Base-by-base conservation (phyloP, 805 yeast species). In the Kodamaea sagamina region DNA sequence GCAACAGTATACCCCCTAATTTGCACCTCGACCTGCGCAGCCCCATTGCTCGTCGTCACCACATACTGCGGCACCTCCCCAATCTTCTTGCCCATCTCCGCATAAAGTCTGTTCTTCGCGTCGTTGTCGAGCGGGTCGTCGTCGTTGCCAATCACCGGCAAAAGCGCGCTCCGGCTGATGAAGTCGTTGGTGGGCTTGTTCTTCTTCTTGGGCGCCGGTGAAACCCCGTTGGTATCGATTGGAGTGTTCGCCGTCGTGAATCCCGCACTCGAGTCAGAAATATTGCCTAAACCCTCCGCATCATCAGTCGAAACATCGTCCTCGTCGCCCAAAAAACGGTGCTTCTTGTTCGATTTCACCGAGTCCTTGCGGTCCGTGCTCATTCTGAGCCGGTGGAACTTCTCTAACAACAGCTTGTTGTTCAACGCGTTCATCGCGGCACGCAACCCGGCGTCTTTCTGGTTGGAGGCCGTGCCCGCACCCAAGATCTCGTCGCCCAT, bases 341-440 rank as follows among this genome's bases (percentile, higher is more conserved):
- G 15, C 25, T 39, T 39, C 25, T 47, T 50, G 32, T 29, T 36
- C 13, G 51, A 37, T 25, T 42, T 50, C n/a, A 47, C 39, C 12
- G 51, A 46, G 35, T 50, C 53, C 29, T 43, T 47, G 35, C 50
- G 42, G 37, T 59, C 64, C 6, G 59, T 56, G 32, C 50, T 55
- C 38, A 56, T 46, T 69, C 96, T 68, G 15, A 73, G 47, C 31
- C 71, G 70, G 10, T 80, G 78, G 58, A 77, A 87, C 53, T 82
- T 82, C 47, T 84, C 90, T 36, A 89, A 68, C 22, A 79, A 44
- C 0, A 67, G 68, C 32, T 75, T 76, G 48, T 87, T 80, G 8
- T 67, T 63, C 36, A 92, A 66, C 0, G 92, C 96, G 40, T 72
- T 68, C 82, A 83, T 84, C 0, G 99, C 99, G 0, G 97, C 97